phyloP scores from a whole-genome alignment of 1,284 basidiomycete genomes.

The Ustilago tritici region DNA sequence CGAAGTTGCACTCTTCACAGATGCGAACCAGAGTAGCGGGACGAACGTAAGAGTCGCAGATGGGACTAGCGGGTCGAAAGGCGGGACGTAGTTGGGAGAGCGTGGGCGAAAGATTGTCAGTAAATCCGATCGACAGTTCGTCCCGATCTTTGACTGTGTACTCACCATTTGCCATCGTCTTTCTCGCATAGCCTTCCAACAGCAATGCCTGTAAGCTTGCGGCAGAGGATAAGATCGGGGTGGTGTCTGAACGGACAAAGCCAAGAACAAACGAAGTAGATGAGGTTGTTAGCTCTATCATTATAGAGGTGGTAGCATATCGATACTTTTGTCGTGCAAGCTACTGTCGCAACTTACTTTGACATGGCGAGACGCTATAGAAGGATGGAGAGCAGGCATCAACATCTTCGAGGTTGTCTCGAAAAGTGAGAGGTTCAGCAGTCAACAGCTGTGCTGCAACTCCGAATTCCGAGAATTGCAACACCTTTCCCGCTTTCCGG shows the following conservation, averaged over 20 bases:
- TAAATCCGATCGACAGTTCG: not conserved
- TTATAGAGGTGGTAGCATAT: not conserved
- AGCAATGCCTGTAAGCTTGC: slow-evolving; percentile 91
- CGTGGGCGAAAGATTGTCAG: slow-evolving; percentile 9
- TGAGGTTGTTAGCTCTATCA: not conserved
- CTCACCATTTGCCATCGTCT: slow-evolving; percentile 98
- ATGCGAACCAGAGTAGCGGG: slow-evolving; percentile 97
- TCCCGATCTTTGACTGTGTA: slow-evolving; percentile 14
- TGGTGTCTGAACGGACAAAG: slow-evolving; percentile 59
- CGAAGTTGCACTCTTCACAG: slow-evolving; percentile 98
- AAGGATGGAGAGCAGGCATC: not conserved
- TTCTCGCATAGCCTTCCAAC: slow-evolving; percentile 98
- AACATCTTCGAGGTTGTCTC: not conserved
- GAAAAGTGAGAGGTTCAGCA: slow-evolving; percentile 5
- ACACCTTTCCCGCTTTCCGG: not conserved
- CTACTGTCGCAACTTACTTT: not conserved
- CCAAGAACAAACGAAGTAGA: not conserved
- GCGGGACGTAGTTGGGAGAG: not conserved
- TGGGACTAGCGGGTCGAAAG: slow-evolving; percentile 76
- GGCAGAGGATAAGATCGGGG: slow-evolving; percentile 93
- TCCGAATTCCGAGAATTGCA: slow-evolving; percentile 21
- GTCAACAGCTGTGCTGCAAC: slow-evolving; percentile 7
- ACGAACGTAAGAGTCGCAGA: slow-evolving; percentile 98
- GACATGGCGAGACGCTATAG: not conserved
- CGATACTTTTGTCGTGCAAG: not conserved